A percentile compares a stretch with the other conserved stretches of the same genome.
These are phyloP conservation scores for Corynascus novoguineensis DNA, from an alignment of 495 filamentous ascomycete species.

Conservation along the genomic window DNA sequence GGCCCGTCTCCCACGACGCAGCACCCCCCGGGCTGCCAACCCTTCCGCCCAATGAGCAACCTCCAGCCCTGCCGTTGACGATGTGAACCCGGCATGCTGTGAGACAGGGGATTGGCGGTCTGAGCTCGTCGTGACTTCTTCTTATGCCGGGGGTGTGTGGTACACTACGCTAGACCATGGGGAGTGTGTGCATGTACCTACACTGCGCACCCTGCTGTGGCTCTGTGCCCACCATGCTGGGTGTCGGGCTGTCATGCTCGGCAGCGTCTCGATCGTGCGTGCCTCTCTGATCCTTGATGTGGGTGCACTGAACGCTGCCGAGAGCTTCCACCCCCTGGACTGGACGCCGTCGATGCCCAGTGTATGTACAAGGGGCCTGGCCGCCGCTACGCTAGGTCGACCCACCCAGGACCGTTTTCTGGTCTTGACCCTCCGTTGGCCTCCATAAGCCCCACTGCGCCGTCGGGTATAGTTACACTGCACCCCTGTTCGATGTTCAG, in stretches of 20 bases:
- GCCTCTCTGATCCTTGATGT: constrained; percentile 5
- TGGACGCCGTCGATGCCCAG: not conserved
- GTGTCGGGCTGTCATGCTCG: not conserved
- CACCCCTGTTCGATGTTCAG: no score
- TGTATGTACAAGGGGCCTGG: not conserved
- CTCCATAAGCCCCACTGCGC: no score
- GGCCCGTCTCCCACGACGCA: constrained; percentile 21
- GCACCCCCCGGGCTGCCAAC: constrained; percentile 15
- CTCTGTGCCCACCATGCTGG: not conserved
- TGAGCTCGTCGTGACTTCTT: constrained; percentile 16
- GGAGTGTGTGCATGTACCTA: not conserved
- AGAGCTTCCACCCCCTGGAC: no score
- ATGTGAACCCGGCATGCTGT: constrained; percentile 15
- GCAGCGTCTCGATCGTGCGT: not conserved
- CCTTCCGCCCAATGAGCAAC: constrained; percentile 7
- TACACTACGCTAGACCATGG: no score
- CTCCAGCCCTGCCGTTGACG: constrained; percentile 27
- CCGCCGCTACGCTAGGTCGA: not conserved
- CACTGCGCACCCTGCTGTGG: not conserved
- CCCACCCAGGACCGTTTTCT: no score
- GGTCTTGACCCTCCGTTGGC: no score
- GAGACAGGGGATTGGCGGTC: constrained; percentile 22
- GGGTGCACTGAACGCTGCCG: not conserved
- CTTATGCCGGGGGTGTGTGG: constrained; percentile 1
- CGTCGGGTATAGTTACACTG: no score